phyloP scores from a whole-genome alignment of 2,329 filamentous ascomycete species.

The Talaromyces sp. region DNA sequence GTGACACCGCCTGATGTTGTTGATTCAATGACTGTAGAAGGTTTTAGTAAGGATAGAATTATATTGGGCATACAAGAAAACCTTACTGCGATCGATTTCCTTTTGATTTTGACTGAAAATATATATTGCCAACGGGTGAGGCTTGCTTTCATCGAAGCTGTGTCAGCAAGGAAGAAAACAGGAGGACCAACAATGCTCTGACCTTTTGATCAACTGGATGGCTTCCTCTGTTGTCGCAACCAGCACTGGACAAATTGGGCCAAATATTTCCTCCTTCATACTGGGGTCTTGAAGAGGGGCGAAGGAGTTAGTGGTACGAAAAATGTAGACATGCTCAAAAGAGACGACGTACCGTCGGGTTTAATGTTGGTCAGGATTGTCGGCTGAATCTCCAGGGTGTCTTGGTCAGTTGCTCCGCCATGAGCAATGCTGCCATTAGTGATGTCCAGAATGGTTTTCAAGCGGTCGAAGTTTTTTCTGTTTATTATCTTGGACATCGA shows the following conservation, averaged over 20 bases:
- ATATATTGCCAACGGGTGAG: slow-evolving; percentile 38
- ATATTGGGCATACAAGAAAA: slow-evolving; percentile 3
- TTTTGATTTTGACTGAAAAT: slow-evolving; percentile 31
- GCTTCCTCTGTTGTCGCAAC: background rate
- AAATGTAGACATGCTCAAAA: background rate
- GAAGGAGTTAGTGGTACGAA: background rate
- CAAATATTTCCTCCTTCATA: slow-evolving; percentile 42
- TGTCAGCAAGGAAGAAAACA: background rate
- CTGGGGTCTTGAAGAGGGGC: slow-evolving; percentile 23
- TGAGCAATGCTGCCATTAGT: slow-evolving; percentile 34
- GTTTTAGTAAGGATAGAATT: slow-evolving; percentile 18
- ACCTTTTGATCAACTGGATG: background rate
- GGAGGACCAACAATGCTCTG: background rate
- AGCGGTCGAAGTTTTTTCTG: slow-evolving; percentile 37
- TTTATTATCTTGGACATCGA: slow-evolving; percentile 36
- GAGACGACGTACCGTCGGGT: slow-evolving; percentile 1
- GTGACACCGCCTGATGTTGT: slow-evolving; percentile 40
- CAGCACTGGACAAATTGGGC: slow-evolving; percentile 38
- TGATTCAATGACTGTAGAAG: slow-evolving; percentile 20
- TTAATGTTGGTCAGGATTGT: slow-evolving; percentile 35
- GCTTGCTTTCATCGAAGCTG: slow-evolving; percentile 1
- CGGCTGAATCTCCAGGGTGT: slow-evolving; percentile 28
- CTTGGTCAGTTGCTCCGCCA: slow-evolving; percentile 26
- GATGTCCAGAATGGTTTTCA: slow-evolving; percentile 30
- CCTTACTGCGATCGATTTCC: slow-evolving; percentile 28